Conservation (phyloP, 352 stramenopile species). For the Phytophthora capsici region DNA sequence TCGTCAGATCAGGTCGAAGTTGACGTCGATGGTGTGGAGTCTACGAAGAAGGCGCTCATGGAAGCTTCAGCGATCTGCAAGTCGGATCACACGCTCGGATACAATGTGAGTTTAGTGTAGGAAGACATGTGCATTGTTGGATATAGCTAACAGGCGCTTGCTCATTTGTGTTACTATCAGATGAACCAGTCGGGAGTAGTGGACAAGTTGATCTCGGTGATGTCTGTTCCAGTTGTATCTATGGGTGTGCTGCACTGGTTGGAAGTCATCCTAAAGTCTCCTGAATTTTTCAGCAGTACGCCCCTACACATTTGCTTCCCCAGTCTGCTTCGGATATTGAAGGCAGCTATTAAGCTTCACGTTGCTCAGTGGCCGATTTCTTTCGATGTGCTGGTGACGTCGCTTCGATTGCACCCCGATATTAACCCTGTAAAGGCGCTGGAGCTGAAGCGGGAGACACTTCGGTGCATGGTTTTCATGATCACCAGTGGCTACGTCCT, state of each 20-base stretch:
- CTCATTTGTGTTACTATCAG: conserved; percentile 27
- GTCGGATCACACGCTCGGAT: conserved; percentile 86
- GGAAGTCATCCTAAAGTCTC: conserved; percentile 74
- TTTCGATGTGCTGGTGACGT: conserved; percentile 82
- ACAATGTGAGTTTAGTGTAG: conserved; percentile 64
- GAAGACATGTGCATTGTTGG: too few relatives aligned
- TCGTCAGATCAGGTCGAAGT: conserved; percentile 43
- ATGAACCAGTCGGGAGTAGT: conserved; percentile 89
- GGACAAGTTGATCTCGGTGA: conserved; percentile 78
- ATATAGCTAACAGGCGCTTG: too few relatives aligned
- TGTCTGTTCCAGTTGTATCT: conserved; percentile 83
- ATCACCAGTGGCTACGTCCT: conserved; percentile 89
- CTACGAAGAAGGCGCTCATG: conserved; percentile 70
- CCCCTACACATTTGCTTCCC: conserved; percentile 88
- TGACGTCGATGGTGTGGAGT: conserved; percentile 59
- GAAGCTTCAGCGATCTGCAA: conserved; percentile 84
- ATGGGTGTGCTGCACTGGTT: conserved; percentile 89
- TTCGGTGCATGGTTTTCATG: conserved; percentile 89
- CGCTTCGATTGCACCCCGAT: conserved; percentile 73
- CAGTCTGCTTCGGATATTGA: conserved; percentile 78
- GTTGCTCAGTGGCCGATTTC: conserved; percentile 84
- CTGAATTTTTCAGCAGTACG: conserved; percentile 83
- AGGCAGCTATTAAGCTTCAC: conserved; percentile 80
- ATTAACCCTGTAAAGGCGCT: conserved; percentile 88
- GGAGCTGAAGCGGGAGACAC: conserved; percentile 83